Conservation (phyloP, 805 yeast genomes). For the Metschnikowia continentalis region DNA sequence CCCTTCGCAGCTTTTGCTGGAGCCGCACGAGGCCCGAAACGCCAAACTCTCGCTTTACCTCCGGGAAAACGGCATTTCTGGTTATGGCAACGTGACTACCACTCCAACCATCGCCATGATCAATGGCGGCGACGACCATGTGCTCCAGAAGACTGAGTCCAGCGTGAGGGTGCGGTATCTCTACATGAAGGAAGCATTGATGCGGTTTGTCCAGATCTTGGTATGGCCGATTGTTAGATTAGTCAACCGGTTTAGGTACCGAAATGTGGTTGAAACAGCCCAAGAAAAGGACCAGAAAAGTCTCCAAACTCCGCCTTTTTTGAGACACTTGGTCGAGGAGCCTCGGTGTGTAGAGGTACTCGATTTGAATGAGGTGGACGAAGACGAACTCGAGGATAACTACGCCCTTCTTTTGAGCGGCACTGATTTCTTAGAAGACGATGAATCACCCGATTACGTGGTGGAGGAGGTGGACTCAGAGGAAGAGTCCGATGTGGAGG, state of each 20-base stretch:
- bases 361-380: not conserved
- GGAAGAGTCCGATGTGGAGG: conserved; percentile 9
- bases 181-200: conserved; percentile 20
- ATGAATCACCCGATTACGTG: conserved; percentile 13
- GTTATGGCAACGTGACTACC: conserved; percentile 29
- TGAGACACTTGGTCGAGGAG: conserved; percentile 14
- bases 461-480: conserved; percentile 1
- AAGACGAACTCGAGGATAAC: not conserved
- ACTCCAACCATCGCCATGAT: conserved; percentile 26
- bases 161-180: conserved; percentile 20
- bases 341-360: not conserved
- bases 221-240: conserved; percentile 10
- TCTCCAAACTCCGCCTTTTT: conserved; percentile 24
- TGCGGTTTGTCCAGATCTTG: conserved; percentile 21
- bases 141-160: conserved; percentile 2
- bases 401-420: not conserved
- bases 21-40: not conserved
- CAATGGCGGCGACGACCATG: conserved; percentile 2
- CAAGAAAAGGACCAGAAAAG: conserved; percentile 5
- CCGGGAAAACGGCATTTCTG: conserved; percentile 14
- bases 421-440: conserved; percentile 5
- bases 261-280: not conserved
- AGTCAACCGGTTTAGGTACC: not conserved
- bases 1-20: not conserved
- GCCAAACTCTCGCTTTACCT: conserved; percentile 8